These are phyloP conservation scores for Acer campestre DNA, from an alignment of 345 rosid genomes.

Conservation along the genomic window DNA sequence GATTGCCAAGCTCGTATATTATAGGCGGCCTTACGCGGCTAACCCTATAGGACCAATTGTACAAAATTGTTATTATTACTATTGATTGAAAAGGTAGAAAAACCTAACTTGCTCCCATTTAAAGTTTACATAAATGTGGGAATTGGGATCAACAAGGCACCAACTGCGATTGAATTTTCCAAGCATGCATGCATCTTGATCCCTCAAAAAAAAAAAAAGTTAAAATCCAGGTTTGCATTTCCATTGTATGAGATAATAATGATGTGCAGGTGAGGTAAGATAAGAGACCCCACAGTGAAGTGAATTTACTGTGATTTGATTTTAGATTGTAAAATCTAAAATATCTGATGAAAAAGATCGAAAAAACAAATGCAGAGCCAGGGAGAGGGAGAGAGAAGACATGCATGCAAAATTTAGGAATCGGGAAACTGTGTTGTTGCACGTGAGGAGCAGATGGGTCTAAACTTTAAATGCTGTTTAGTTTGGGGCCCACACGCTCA, in stretches of 20 bases:
- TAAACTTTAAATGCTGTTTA: not conserved
- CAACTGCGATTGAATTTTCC: not conserved
- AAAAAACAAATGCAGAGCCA: not conserved
- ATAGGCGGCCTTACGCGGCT: not conserved
- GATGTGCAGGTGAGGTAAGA: too few species aligned
- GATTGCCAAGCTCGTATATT: too few species aligned
- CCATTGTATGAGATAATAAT: too few species aligned
- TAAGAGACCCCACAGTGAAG: too few species aligned
- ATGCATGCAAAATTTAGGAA: not conserved
- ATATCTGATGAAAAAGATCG: not conserved
- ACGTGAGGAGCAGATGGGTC: slow-evolving; percentile 30
- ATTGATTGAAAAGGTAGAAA: not conserved
- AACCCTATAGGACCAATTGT: not conserved
- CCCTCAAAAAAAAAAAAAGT: too few species aligned
- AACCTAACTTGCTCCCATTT: not conserved
- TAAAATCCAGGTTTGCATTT: too few species aligned
- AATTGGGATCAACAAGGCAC: not conserved
- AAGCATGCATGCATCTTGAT: too few species aligned
- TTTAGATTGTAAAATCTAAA: too few species aligned
- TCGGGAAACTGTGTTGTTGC: not conserved
- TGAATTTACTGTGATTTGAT: too few species aligned
- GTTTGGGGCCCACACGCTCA: slow-evolving; percentile 10
- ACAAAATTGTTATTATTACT: too few species aligned
- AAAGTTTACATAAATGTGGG: not conserved
- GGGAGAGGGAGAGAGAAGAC: not conserved